Base-by-base conservation (phyloP, 495 filamentous ascomycete genomes). In the Terfezia boudieri region DNA sequence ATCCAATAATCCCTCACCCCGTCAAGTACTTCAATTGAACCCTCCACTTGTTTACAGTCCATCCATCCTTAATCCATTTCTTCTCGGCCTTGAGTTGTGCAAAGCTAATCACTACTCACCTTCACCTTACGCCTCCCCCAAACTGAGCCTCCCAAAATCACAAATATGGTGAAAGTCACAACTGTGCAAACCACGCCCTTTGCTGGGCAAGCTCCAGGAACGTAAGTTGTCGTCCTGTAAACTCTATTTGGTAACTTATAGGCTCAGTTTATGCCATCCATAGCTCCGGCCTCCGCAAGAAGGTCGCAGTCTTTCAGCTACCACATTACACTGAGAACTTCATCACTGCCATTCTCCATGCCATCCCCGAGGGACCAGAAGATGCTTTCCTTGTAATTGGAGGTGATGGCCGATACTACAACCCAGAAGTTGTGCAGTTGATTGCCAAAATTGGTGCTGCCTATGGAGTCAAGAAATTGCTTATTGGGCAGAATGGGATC, bases 381-480 rank as follows among this genome's bases (percentile, higher is more conserved):
- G 86, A 75, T 57, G 74, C 84, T 43, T 89, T 86, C 72, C 79
- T 96, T 58, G 90, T 98, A 68, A 94, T 98, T 70, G 90, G 87
- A 63, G 90, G 90, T 62, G 90, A 98, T 74, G 90, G 90, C 57
- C 84, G 90, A 55, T 96, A 80, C 76, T 95, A 84, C 77, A 98
- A 98, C 71, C 79, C 86, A 49, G 90, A 95, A 65, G 88, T 88
- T 59, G 82, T 93, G 60, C 87, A 94, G 71, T 72, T 93, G 69
- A 95, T 96, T 67, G 89, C 90, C 59, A 93, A 95, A 75, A 95
- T 98, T 62, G 80, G 86, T 62, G 84, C 84, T 57, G 90, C 88
- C 58, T 98, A 96, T 66, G 92, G 90, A 55, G 90, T 96, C 63
- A 95, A 94, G 83, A 98, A 96, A 79, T 77, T 98, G 16, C 68